Percentiles rank a stretch among this genome's conserved stretches.
Evolutionary conservation across 768 basidiomycete genomes (phyloP).

Genomic region (Tylopilus plumbeoviolaceoides): DNA sequence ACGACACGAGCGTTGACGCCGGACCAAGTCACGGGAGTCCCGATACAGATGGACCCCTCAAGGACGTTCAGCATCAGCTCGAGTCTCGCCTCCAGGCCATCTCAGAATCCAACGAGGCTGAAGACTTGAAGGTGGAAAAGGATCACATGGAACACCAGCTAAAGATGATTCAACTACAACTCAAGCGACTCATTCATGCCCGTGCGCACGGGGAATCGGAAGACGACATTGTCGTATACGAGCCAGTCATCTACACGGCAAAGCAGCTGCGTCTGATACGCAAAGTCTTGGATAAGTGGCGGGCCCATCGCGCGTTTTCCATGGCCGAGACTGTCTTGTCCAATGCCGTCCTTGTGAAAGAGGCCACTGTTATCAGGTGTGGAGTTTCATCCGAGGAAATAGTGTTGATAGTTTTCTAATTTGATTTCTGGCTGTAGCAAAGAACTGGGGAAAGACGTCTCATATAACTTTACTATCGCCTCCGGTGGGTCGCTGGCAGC

Average conservation of each 20-base stretch:
- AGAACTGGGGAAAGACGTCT: constrained; percentile 81
- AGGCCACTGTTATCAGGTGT: constrained; percentile 91
- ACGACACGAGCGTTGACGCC: constrained; percentile 82
- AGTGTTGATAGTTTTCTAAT: constrained; percentile 3
- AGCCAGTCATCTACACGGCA: constrained; percentile 80
- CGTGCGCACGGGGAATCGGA: constrained; percentile 75
- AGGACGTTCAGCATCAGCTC: constrained; percentile 70
- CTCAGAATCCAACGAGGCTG: constrained; percentile 68
- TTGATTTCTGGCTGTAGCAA: constrained; percentile 46
- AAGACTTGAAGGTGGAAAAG: constrained; percentile 85
- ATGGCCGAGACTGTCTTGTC: constrained; percentile 90
- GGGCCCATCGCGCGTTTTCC: constrained; percentile 76
- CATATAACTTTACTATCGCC: constrained; percentile 91
- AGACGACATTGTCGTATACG: constrained; percentile 56
- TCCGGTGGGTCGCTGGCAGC: constrained; percentile 75
- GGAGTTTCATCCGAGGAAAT: constrained; percentile 11
- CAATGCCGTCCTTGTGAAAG: constrained; percentile 83
- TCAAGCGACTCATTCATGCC: constrained; percentile 76
- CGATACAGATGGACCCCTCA: constrained; percentile 59
- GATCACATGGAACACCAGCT: constrained; percentile 92
- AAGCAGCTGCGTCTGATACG: constrained; percentile 78
- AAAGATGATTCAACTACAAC: constrained; percentile 72
- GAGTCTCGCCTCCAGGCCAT: constrained; percentile 63
- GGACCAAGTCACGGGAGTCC: constrained; percentile 56
- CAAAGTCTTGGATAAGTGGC: constrained; percentile 83